Evolutionary conservation across 352 stramenopile species (phyloP).

Genomic region (Pythium monospermum): DNA sequence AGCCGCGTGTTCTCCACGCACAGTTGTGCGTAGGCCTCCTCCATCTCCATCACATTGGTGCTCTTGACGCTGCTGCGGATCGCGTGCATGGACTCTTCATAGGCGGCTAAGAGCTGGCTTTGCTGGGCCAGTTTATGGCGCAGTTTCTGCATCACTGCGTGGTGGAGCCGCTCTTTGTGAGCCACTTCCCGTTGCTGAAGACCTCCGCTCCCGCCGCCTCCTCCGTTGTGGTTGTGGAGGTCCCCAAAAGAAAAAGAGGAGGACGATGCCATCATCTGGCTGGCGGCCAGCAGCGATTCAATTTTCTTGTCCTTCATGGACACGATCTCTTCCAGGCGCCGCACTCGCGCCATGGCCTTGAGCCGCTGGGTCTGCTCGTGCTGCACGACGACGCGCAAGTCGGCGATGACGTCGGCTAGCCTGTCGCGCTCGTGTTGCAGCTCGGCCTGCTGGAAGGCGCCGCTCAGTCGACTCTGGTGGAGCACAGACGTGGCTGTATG

Average conservation of each 20-base stretch:
- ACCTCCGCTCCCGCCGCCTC: too few relatives aligned
- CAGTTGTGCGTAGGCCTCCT: slow-evolving; percentile 50
- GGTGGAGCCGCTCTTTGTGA: slow-evolving; percentile 41
- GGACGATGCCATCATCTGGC: too few relatives aligned
- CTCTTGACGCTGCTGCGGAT: slow-evolving; percentile 41
- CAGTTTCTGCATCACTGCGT: slow-evolving; percentile 44
- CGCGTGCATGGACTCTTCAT: slow-evolving; percentile 57
- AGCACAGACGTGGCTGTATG: slow-evolving; percentile 25
- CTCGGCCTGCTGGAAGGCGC: slow-evolving; percentile 52
- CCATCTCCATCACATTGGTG: slow-evolving; percentile 52
- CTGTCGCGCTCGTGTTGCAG: slow-evolving; percentile 60
- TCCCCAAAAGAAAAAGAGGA: too few relatives aligned
- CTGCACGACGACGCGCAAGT: slow-evolving; percentile 41
- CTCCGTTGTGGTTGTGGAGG: too few relatives aligned
- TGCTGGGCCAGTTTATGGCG: slow-evolving; percentile 51
- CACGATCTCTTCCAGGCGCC: slow-evolving; percentile 58
- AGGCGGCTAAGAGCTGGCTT: slow-evolving; percentile 39
- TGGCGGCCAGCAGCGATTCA: slow-evolving; percentile 49
- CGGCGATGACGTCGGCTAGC: slow-evolving; percentile 43
- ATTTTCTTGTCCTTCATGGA: slow-evolving; percentile 69
- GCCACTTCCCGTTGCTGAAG: slow-evolving; percentile 44
- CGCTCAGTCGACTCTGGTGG: slow-evolving; percentile 30
- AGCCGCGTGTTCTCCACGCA: slow-evolving; percentile 35
- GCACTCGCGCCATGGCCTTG: slow-evolving; percentile 42
- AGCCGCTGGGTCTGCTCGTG: slow-evolving; percentile 45